Percentiles rank a stretch among this genome's conserved stretches.
Evolutionary conservation across 1,139 yeast species (phyloP).

Genomic region (Saccharomyces hybrid): DNA sequence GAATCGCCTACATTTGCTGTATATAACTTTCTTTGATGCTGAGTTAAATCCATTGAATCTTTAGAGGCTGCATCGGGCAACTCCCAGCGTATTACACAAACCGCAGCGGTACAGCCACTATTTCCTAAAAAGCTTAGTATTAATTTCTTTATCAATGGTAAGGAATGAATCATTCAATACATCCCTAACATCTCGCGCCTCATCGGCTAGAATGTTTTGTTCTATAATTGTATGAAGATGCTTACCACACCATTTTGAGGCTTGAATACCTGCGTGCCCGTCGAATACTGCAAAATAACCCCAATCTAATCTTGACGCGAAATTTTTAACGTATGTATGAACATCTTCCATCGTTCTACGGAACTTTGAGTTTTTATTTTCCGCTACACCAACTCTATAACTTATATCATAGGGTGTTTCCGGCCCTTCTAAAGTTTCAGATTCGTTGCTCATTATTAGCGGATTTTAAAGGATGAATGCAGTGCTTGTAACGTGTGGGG

Average conservation of each 20-base stretch:
- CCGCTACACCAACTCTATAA: constrained; percentile 80
- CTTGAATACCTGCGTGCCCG: constrained; percentile 94
- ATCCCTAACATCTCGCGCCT: constrained; percentile 46
- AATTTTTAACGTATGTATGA: constrained; percentile 87
- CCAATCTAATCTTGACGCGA: constrained; percentile 82
- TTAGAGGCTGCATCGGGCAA: constrained; percentile 34
- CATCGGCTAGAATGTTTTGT: constrained; percentile 31
- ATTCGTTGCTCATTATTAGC: background rate
- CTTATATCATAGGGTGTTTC: constrained; percentile 40
- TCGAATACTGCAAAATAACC: constrained; percentile 95
- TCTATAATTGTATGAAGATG: constrained; percentile 52
- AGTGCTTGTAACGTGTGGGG: background rate
- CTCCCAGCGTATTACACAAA: constrained; percentile 87
- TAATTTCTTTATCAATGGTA: constrained; percentile 66
- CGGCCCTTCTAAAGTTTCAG: background rate
- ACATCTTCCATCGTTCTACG: constrained; percentile 95
- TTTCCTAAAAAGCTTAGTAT: constrained; percentile 50
- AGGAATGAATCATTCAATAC: constrained; percentile 54
- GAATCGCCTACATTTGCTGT: constrained; percentile 97
- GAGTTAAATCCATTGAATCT: constrained; percentile 21
- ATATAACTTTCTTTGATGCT: constrained; percentile 66
- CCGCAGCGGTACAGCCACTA: constrained; percentile 94
- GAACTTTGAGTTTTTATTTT: constrained; percentile 72
- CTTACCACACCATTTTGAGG: constrained; percentile 94
- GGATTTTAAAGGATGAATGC: background rate